Percentiles rank a stretch among this genome's conserved stretches.
These are phyloP conservation scores for Populus hybrid DNA, from an alignment of 441 rosid genomes.

Conservation along the genomic window DNA sequence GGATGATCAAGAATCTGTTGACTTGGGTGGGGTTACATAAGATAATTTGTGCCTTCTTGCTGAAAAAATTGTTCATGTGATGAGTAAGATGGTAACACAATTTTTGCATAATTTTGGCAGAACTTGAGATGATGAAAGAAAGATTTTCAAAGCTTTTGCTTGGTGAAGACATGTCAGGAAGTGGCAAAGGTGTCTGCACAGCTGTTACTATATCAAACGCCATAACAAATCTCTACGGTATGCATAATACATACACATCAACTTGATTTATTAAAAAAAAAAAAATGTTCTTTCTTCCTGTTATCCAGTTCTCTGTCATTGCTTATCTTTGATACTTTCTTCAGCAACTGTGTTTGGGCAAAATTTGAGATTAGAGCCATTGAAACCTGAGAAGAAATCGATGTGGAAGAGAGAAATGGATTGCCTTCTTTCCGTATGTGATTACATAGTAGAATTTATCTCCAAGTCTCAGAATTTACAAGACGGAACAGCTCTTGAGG, in stretches of 20 bases:
- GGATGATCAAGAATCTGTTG: conserved; percentile 40
- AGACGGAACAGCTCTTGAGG: conserved; percentile 89
- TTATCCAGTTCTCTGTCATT: conserved; percentile 3
- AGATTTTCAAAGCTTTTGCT: conserved; percentile 87
- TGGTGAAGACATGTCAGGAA: conserved; percentile 99
- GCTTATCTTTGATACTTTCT: conserved; percentile 8
- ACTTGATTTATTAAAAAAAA: neutral
- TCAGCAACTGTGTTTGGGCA: conserved; percentile 89
- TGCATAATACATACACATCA: conserved; percentile 5
- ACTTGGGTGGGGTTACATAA: conserved; percentile 41
- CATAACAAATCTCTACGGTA: conserved; percentile 96
- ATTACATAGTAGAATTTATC: conserved; percentile 85
- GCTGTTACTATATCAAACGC: conserved; percentile 91
- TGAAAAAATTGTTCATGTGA: neutral
- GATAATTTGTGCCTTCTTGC: neutral
- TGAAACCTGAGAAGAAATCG: conserved; percentile 66
- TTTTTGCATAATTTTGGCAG: conserved; percentile 28
- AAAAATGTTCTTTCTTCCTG: neutral
- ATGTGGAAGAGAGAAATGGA: conserved; percentile 98
- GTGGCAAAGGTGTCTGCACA: conserved; percentile 90
- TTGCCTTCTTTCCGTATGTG: conserved; percentile 84
- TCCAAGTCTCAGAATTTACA: conserved; percentile 79
- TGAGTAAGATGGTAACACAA: neutral
- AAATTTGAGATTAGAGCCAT: conserved; percentile 83
- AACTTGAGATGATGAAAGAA: conserved; percentile 91